Evolutionary conservation across 805 yeast genomes (phyloP).

Genomic region (Candida arabinofermentans): DNA sequence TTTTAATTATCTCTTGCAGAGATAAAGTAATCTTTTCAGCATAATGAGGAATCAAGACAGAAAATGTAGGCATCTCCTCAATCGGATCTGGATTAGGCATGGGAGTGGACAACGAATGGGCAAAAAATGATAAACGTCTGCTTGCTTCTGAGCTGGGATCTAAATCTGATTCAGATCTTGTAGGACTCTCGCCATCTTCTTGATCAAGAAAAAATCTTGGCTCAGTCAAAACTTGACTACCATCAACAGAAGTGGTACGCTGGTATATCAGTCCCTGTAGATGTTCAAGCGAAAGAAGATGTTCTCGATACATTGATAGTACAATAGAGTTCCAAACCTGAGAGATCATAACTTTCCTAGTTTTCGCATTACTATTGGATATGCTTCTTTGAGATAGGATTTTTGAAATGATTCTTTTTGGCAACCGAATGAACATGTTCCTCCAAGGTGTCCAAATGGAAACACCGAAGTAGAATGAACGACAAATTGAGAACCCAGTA

Average conservation of each 20-base stretch:
- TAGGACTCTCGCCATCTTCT: conserved; percentile 53
- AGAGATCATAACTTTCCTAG: conserved; percentile 55
- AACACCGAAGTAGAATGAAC: conserved; percentile 67
- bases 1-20: conserved; percentile 73
- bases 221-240: conserved; percentile 48
- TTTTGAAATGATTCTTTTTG: conserved; percentile 71
- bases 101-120: conserved; percentile 84
- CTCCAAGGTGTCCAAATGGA: conserved; percentile 91
- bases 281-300: conserved; percentile 68
- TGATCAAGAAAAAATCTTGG: conserved; percentile 79
- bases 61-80: conserved; percentile 71
- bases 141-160: conserved; percentile 71
- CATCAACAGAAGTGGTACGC: conserved; percentile 35
- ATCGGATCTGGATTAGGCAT: conserved; percentile 69
- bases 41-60: conserved; percentile 85
- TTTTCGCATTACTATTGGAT: conserved; percentile 29
- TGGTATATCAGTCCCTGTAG: conserved; percentile 63
- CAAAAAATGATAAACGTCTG: conserved; percentile 81
- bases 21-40: conserved; percentile 76
- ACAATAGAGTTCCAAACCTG: conserved; percentile 84
- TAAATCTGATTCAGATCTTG: conserved; percentile 50
- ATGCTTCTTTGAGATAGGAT: conserved; percentile 43
- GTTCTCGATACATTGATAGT: conserved; percentile 79
- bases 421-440: conserved; percentile 69
- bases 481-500: conserved; percentile 64